Evolutionary conservation across 352 stramenopile genomes (phyloP).

Genomic region (Phytophthora megakarya): DNA sequence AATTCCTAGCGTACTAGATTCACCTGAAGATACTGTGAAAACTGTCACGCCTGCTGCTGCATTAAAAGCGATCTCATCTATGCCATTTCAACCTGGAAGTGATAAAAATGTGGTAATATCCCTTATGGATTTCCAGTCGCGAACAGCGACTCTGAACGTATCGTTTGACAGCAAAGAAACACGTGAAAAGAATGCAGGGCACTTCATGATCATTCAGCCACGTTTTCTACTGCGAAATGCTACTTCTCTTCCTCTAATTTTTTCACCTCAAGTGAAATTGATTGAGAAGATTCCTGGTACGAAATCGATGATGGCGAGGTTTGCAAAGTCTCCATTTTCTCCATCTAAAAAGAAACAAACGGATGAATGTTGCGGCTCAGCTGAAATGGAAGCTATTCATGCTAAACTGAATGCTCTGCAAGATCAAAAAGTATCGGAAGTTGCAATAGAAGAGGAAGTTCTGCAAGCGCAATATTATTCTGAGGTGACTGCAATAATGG

Average conservation of each 20-base stretch:
- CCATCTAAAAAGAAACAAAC: conserved; percentile 47
- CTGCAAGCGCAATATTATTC: conserved; percentile 74
- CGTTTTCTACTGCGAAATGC: conserved; percentile 70
- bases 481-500: conserved; percentile 61
- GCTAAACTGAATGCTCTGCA: conserved; percentile 66
- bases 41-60: conserved; percentile 3
- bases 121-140: conserved; percentile 59
- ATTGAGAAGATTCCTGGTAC: conserved; percentile 58
- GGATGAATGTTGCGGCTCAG: conserved; percentile 54
- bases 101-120: conserved; percentile 52
- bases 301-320: conserved; percentile 57
- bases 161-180: conserved; percentile 57
- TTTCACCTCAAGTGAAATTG: conserved; percentile 57
- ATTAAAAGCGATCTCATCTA: conserved; percentile 24
- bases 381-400: conserved; percentile 75
- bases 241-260: conserved; percentile 53
- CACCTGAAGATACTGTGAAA: conserved; percentile 2
- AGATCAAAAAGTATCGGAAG: conserved; percentile 35
- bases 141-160: conserved; percentile 68
- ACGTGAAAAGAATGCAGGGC: conserved; percentile 46
- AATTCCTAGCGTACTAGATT: conserved; percentile 44
- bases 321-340: conserved; percentile 54
- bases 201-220: conserved; percentile 69
- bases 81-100: conserved; percentile 5
- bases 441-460: conserved; percentile 45